phyloP scores from a whole-genome alignment of 495 filamentous ascomycete species.

The Annulohypoxylon stygium region DNA sequence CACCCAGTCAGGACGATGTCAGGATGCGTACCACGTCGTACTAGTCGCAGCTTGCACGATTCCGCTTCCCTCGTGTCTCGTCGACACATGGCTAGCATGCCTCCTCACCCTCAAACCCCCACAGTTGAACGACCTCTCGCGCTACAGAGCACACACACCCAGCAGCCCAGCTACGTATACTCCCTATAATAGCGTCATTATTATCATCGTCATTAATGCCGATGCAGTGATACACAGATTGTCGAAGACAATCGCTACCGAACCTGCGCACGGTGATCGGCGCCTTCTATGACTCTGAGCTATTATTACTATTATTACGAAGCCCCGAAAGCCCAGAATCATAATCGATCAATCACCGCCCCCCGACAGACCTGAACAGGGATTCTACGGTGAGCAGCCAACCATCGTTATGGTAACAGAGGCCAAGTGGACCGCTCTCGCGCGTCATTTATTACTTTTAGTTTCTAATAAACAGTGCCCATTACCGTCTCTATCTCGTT shows the following conservation, averaged over 20 bases:
- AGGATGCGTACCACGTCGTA: conserved; percentile 12
- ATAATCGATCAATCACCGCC: conserved; percentile 37
- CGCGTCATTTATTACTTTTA: conserved; percentile 43
- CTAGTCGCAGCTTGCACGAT: conserved; percentile 16
- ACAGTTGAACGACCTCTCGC: conserved; percentile 38
- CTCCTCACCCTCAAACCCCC: conserved; percentile 27
- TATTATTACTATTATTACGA: conserved; percentile 41
- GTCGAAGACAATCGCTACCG: conserved; percentile 47
- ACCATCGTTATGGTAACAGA: conserved; percentile 27
- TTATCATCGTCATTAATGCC: conserved; percentile 41
- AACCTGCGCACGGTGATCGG: conserved; percentile 33
- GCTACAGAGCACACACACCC: conserved; percentile 27
- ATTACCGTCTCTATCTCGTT: conserved; percentile 17
- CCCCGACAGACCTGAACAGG: conserved; percentile 32
- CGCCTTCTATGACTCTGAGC: conserved; percentile 13
- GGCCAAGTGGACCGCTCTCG: conserved; percentile 32
- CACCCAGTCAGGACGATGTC: conserved; percentile 8
- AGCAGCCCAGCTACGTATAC: conserved; percentile 6
- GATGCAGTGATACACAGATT: conserved; percentile 48
- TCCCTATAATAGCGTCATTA: conserved; percentile 41
- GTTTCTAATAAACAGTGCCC: conserved; percentile 42
- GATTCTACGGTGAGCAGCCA: conserved; percentile 41
- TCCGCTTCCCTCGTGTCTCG: conserved; percentile 38
- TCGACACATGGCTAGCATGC: conserved; percentile 45
- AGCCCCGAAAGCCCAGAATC: conserved; percentile 34